Base-by-base conservation (phyloP, 192 early-diverging fungal species). In the Coemansia sp. region DNA sequence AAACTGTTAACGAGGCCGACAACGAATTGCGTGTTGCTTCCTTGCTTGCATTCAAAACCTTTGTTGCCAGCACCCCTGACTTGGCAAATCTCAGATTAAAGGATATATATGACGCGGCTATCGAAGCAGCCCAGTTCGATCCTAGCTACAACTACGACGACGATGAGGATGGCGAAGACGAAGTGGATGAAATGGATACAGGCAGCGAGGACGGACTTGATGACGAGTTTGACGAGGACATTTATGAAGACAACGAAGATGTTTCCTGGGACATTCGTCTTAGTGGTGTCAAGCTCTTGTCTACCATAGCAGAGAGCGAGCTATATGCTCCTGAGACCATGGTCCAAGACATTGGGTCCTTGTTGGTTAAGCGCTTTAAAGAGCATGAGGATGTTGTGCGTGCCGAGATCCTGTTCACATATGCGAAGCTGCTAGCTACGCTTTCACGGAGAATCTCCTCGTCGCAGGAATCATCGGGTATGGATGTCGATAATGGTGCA, bases 351-450 rank as follows among this genome's bases (percentile, higher is more conserved):
- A 69, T 81, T 26, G 79, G 79, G 31, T 20, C 16, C 7, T 45
- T 59, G 39, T 64, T 81, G 13, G 57, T 70, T 8, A 40, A 53
- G 18, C 30, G 64, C 53, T 81, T 81, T 46, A 66, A 55, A 23
- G 79, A 81, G 67, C 66, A 71, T 25, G 70, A 77, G 25, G 79
- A 82, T 40, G 65, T 73, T 46, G 79, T 82, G 49, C 79, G 79
- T 12, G 61, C 67, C 7, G 74, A 82, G 55, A 59, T 77, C 3
- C 61, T 82, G 12, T 30, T 68, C 16, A 63, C 70, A 3, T 82
- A 77, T 58, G 66, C 78, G 8, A 65, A 51, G 7, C 40, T 66
- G 15, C 61, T 74, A 10, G 65, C 58, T 6, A 40, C 8, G 21
- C 51, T 74, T 26, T 51, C 52, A 15, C 46, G 18, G 7, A 49